These are phyloP conservation scores for Hysterium pulicare DNA, from an alignment of 2,329 filamentous ascomycete genomes.

Conservation along the genomic window DNA sequence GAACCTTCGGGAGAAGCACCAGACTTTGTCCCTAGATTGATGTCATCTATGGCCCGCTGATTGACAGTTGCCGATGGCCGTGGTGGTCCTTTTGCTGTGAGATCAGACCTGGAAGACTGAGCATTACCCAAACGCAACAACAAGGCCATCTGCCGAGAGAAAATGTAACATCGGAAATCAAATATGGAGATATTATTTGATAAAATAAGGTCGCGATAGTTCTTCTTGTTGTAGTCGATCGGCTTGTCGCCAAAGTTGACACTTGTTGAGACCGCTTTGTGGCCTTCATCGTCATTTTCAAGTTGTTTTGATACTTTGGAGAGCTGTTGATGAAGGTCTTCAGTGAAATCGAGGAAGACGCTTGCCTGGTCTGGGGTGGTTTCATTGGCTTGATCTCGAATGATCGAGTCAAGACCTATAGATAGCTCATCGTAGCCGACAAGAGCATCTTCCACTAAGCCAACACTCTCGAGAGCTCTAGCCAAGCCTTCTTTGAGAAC, in stretches of 20 bases:
- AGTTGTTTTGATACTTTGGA: slow-evolving; percentile 17
- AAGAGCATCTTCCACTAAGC: slow-evolving; percentile 89
- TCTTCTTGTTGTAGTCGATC: slow-evolving; percentile 55
- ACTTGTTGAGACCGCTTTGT: slow-evolving; percentile 12
- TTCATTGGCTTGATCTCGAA: slow-evolving; percentile 66
- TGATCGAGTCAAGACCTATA: slow-evolving; percentile 77
- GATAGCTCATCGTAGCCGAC: slow-evolving; percentile 93
- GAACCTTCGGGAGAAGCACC: slow-evolving; percentile 48
- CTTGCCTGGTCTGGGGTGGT: slow-evolving; percentile 66
- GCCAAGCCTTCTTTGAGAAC: slow-evolving; percentile 94
- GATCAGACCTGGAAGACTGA: slow-evolving; percentile 39
- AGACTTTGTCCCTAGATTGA: slow-evolving; percentile 24
- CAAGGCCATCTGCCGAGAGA: slow-evolving; percentile 80
- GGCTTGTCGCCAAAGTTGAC: slow-evolving; percentile 32
- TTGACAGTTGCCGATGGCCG: slow-evolving; percentile 19
- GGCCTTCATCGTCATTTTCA: slow-evolving; percentile 15
- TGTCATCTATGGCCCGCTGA: slow-evolving; percentile 31
- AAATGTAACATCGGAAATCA: slow-evolving; percentile 92
- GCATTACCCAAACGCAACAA: slow-evolving; percentile 77
- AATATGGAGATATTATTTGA: slow-evolving; percentile 94
- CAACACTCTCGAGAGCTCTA: slow-evolving; percentile 91
- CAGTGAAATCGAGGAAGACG: slow-evolving; percentile 67
- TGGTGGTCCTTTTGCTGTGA: slow-evolving; percentile 36
- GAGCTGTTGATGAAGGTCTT: slow-evolving; percentile 62
- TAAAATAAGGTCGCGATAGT: slow-evolving; percentile 87